phyloP scores from a whole-genome alignment of 78 protist species.

The Dictyostelium purpureum region DNA sequence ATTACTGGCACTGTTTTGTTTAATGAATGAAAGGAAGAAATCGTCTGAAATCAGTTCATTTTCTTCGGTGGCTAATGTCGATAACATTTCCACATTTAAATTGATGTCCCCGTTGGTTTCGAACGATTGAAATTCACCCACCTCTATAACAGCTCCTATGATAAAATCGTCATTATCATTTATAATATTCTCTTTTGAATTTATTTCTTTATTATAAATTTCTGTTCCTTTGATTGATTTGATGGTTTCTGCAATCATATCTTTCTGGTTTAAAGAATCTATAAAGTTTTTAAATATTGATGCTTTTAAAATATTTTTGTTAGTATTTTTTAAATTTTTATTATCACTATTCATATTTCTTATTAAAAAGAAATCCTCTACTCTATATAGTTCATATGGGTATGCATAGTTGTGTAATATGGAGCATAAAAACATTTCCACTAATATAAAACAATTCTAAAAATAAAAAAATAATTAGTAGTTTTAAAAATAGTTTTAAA shows the following conservation, averaged over 20 bases:
- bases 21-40: background rate
- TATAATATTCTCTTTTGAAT: background rate
- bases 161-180: background rate
- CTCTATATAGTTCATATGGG: constrained; percentile 75
- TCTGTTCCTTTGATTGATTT: constrained; percentile 6
- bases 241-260: constrained; percentile 10
- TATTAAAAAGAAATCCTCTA: no score
- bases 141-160: background rate
- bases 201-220: background rate
- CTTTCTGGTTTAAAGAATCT: constrained; percentile 11
- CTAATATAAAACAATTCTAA: constrained; percentile 13
- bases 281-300: background rate
- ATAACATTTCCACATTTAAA: background rate
- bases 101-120: background rate
- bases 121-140: background rate
- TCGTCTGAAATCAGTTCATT: background rate
- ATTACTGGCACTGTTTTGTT: background rate
- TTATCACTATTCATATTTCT: constrained; percentile 30
- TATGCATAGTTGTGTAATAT: constrained; percentile 46
- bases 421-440: constrained; percentile 20
- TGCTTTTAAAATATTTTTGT: background rate
- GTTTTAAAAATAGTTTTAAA: background rate
- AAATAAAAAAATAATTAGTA: background rate
- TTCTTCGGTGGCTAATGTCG: background rate
- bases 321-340: background rate